Evolutionary conservation across 257 asterid genomes (phyloP), one percentile per base, ranked within the genome.

Genomic region (Nicotiana tomentosiformis): DNA sequence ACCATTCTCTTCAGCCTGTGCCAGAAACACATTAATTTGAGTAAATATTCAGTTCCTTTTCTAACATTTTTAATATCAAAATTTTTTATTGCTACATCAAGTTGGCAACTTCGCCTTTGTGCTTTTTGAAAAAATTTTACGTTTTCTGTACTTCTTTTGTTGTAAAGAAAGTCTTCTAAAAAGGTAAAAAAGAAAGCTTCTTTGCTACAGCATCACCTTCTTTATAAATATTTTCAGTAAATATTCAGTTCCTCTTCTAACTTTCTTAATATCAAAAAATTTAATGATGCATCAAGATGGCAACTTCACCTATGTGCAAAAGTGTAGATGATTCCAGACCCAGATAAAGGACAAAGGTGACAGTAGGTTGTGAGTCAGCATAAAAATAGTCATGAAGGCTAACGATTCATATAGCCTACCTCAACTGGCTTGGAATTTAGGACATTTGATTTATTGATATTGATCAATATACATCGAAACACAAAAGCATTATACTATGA

Each of bases 1-100:
- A 78, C 95, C 98, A 43, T 83, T 58, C 77, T 67, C 89, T 66
- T 87, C 93, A 82, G 91, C 90, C 97, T 91, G 89, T 65, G 84
- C 83, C 66, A 66, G 82, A 43, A 83, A 86, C 49, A 83, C 74
- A 43, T 53, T 66, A 46, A 15, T 49, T 65, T 11, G 51, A 43
- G 51, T 43, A 43, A 43, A 9, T 43, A 43, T 43, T 43, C 51
- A 43, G 3, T 9, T 43, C 0, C 11, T 43, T 43, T 43, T 43
- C 12, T 9, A 43, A 43, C 1, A 43, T 43, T 43, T 43, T 43
- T 9, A 43, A 9, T 43, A 43, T 43, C 3, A 43, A 8, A 8
- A 9, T 43, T 43, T 43, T 43, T 43, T 43, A 43, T 43, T 39
- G 49, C 9, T 43, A 43, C 51, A 43, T 43, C 51, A 43, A 43